A percentile compares a stretch with the other conserved stretches of the same genome.
phyloP scores from a whole-genome alignment of 2,329 filamentous ascomycete species.

The Pyrenophora seminiperda region DNA sequence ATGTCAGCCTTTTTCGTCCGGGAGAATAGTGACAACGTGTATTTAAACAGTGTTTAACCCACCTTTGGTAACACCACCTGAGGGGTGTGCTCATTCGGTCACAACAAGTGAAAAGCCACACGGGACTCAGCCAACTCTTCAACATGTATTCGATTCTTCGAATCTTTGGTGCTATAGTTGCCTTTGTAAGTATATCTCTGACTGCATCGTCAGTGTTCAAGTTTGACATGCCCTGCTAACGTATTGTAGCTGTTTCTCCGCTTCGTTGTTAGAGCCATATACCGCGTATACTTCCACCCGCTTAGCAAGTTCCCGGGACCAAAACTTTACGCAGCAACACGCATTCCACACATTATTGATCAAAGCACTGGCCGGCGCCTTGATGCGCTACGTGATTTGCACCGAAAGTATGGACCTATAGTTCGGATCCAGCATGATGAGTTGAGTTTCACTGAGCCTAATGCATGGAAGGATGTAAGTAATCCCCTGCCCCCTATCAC shows the following conservation, averaged over 20 bases:
- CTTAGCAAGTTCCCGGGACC: slow-evolving; percentile 52
- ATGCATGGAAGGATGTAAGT: slow-evolving; percentile 42
- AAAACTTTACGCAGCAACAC: slow-evolving; percentile 41
- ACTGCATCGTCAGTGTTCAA: neutral
- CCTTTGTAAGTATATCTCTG: slow-evolving; percentile 7
- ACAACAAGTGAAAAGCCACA: slow-evolving; percentile 5
- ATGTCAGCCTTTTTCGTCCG: neutral
- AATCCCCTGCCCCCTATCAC: neutral
- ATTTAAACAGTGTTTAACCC: no score
- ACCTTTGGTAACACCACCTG: neutral
- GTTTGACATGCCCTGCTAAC: slow-evolving; percentile 3
- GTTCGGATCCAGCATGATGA: slow-evolving; percentile 51
- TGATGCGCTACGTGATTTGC: slow-evolving; percentile 34
- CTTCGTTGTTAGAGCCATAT: slow-evolving; percentile 33
- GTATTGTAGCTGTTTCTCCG: slow-evolving; percentile 16
- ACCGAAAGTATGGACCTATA: slow-evolving; percentile 49
- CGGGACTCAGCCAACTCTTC: slow-evolving; percentile 1
- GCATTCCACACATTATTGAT: slow-evolving; percentile 41
- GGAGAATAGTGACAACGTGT: neutral
- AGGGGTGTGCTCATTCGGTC: neutral
- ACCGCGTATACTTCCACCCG: slow-evolving; percentile 47
- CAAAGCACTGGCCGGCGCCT: slow-evolving; percentile 31
- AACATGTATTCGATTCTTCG: slow-evolving; percentile 6
- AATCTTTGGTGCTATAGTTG: slow-evolving; percentile 6
- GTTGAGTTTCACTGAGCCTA: slow-evolving; percentile 47